These are phyloP conservation scores for Davidsoniella eucalypti DNA, from an alignment of 2,329 filamentous ascomycete genomes.

Conservation along the genomic window DNA sequence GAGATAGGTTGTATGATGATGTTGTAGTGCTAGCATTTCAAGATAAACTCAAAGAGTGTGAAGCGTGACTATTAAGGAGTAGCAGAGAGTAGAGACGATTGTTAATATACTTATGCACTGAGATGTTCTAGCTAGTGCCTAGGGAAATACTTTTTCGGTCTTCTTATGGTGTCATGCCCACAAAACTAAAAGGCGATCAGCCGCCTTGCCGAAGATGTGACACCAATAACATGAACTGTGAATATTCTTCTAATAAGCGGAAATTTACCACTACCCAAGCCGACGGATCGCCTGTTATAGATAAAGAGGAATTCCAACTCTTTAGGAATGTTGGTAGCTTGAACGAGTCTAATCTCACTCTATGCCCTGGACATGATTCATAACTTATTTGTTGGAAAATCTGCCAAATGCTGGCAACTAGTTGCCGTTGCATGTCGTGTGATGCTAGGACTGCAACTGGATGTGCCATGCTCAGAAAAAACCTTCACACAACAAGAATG, in stretches of 20 bases:
- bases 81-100: too few species aligned
- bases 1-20: too few species aligned
- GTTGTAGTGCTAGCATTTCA: too few species aligned
- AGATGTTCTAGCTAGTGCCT: too few species aligned
- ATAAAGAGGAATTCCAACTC: slow-evolving; percentile 19
- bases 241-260: too few species aligned
- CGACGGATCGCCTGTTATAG: slow-evolving; percentile 7
- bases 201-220: slow-evolving; percentile 25
- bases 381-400: slow-evolving; percentile 22
- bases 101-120: too few species aligned
- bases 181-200: slow-evolving; percentile 26
- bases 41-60: too few species aligned
- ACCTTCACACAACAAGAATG: too few species aligned
- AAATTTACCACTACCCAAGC: slow-evolving; percentile 22
- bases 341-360: slow-evolving; percentile 21
- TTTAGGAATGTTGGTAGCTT: slow-evolving; percentile 25
- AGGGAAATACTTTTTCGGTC: too few species aligned
- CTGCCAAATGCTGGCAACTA: slow-evolving; percentile 26
- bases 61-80: too few species aligned
- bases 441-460: slow-evolving; percentile 24
- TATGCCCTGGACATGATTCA: slow-evolving; percentile 22
- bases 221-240: slow-evolving; percentile 21
- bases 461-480: too few species aligned
- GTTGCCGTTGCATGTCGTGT: slow-evolving; percentile 22
- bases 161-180: slow-evolving; percentile 27